A percentile compares a stretch with the other conserved stretches of the same genome.
These are phyloP conservation scores for Aspergillus pseudotamarii DNA, from an alignment of 2,329 filamentous ascomycete genomes.

Conservation along the genomic window DNA sequence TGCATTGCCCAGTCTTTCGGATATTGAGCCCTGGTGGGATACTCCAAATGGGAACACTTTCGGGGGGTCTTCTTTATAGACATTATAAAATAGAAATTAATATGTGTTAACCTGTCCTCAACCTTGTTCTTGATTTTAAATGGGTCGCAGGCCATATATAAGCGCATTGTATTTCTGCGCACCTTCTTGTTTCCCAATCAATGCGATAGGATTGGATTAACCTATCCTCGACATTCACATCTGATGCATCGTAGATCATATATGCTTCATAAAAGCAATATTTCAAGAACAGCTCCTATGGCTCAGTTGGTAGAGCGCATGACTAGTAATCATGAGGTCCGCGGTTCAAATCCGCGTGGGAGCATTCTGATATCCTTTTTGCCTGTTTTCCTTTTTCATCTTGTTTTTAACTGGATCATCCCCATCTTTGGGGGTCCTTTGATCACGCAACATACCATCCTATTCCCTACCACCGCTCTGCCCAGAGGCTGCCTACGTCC, in stretches of 20 bases:
- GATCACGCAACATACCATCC: neutral
- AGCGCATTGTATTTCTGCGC: neutral
- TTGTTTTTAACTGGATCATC: no score
- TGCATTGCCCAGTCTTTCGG: slow-evolving; percentile 23
- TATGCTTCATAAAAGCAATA: fast-evolving
- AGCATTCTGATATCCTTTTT: neutral
- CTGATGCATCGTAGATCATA: neutral
- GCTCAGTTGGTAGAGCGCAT: neutral
- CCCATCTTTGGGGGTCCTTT: neutral
- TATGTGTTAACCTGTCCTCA: neutral
- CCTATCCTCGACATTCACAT: no score
- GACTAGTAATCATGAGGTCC: slow-evolving; percentile 2
- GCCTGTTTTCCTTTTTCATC: neutral
- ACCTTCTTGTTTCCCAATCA: neutral
- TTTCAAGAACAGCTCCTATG: neutral
- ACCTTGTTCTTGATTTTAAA: neutral
- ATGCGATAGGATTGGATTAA: no score
- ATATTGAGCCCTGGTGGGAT: slow-evolving; percentile 39
- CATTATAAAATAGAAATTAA: neutral
- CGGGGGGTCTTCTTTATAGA: slow-evolving; percentile 24
- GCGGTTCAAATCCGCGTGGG: slow-evolving; percentile 4
- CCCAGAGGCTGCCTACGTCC: neutral
- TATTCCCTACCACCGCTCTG: neutral
- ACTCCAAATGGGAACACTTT: slow-evolving; percentile 21
- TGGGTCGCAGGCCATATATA: neutral